Percentiles rank a stretch among this genome's conserved stretches.
Evolutionary conservation across 495 filamentous ascomycete species (phyloP).

Genomic region (Penicillium subrubescens): DNA sequence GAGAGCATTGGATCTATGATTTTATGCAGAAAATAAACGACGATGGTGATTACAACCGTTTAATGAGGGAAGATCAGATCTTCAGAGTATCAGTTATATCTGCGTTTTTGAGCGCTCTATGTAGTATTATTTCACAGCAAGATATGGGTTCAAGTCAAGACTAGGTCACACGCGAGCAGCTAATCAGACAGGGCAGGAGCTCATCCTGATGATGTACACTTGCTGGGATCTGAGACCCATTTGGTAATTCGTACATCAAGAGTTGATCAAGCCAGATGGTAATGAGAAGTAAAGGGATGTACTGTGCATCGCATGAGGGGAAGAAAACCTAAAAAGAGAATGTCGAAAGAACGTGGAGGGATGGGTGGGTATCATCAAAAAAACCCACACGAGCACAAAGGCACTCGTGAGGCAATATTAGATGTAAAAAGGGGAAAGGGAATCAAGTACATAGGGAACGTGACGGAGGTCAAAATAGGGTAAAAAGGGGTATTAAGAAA

Average conservation of each 20-base stretch:
- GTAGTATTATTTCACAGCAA: not conserved
- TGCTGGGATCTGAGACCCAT: not conserved
- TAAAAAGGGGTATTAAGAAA: constrained; percentile 10
- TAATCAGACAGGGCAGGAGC: not conserved
- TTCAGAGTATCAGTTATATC: not conserved
- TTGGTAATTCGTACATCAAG: not conserved
- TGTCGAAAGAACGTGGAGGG: constrained; percentile 4
- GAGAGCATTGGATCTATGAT: not conserved
- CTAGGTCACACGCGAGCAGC: not conserved
- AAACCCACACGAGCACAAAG: constrained; percentile 2
- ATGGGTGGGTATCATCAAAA: constrained; percentile 10
- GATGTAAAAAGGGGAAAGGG: not conserved
- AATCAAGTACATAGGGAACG: constrained; percentile 8
- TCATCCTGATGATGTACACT: not conserved
- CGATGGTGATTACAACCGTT: not conserved
- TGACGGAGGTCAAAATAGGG: not conserved
- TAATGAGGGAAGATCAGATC: not conserved
- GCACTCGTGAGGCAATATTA: constrained; percentile 5
- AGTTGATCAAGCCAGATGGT: not conserved
- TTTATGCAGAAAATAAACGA: not conserved
- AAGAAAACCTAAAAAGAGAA: not conserved
- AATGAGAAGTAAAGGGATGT: constrained; percentile 1
- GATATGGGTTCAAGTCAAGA: not conserved
- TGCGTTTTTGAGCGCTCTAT: not conserved
- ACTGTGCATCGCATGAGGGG: not conserved